Base-by-base conservation (phyloP, 1,284 basidiomycete species). In the Fomitopsis betulina region DNA sequence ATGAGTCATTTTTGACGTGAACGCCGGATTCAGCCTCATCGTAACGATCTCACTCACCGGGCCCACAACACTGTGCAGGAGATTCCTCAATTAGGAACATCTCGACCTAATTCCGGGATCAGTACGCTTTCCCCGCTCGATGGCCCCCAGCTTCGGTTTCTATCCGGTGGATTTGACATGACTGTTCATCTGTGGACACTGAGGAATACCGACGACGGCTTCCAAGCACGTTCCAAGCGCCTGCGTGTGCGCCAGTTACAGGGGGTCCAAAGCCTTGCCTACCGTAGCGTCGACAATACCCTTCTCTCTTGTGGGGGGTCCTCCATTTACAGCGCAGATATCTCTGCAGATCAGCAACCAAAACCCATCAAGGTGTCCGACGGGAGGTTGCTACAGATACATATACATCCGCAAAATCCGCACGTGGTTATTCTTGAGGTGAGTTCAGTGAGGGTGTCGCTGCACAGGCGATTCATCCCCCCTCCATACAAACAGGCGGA, bases 401-500 rank as follows among this genome's bases (percentile, higher is more conserved):
- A 84, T 63, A 64, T 75, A 27, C 74, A 78, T 60, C 76, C 75
- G 19, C 72, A 79, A 59, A 72, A 70, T 55, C 71, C 73, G 19
- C 68, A 73, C 57, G 62, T 83, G 57, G 72, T 76, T 32, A 67
- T 80, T 43, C 68, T 83, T 25, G 82, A 83, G 74, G 81, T 78
- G 58, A 65, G 76, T 67, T 57, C 60, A 60, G 47, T n/a, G 53
- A 35, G 57, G 54, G 5, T 13, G 17, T 30, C 37, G 27, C 52
- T 49, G 56, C 32, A 49, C 25, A 37, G 37, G 45, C 37, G 27
- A 52, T 51, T 17, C 33, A 55, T 15, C 42, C 38, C 30, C n/a
- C 51, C 35, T 39, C 54, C 42, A 17, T 60, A 21, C n/a, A 50
- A 56, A 37, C 64, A 82, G 81, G 73, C 82, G 56, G 73, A 77